Conservation (phyloP, 1,284 basidiomycete species). For the Quambalaria eucalypti region DNA sequence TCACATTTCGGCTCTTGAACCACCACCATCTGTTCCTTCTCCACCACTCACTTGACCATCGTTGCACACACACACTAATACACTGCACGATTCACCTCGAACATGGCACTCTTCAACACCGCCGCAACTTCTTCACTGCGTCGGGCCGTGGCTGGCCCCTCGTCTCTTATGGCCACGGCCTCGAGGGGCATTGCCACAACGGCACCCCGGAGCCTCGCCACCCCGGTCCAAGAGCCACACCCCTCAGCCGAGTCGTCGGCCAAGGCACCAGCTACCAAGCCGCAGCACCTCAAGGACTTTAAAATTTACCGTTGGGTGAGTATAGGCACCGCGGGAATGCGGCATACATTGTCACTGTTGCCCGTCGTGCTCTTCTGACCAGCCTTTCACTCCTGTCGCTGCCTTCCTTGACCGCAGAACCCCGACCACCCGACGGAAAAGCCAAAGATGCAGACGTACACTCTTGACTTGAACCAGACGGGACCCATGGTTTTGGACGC, state of each 20-base stretch:
- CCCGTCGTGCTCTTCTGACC: background rate
- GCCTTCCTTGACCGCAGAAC: conserved; percentile 53
- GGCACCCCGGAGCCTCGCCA: conserved; percentile 32
- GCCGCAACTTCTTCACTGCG: background rate
- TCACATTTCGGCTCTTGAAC: background rate
- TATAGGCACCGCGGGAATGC: background rate
- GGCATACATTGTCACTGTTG: background rate
- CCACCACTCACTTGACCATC: background rate
- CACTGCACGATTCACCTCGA: background rate
- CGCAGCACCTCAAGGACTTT: conserved; percentile 40
- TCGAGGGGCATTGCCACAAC: conserved; percentile 22
- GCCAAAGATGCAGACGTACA: conserved; percentile 82
- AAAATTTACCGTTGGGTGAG: conserved; percentile 46
- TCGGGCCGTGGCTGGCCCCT: background rate
- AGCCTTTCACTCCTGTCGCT: background rate
- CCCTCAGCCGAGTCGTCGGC: conserved; percentile 4
- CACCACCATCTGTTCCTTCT: background rate
- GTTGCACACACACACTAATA: background rate
- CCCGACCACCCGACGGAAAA: conserved; percentile 89
- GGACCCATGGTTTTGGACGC: conserved; percentile 89
- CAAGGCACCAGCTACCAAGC: conserved; percentile 21
- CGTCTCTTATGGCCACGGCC: background rate
- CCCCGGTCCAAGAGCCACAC: conserved; percentile 32
- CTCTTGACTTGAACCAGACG: conserved; percentile 83
- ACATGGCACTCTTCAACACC: background rate